phyloP scores from a whole-genome alignment of 2,329 filamentous ascomycete species.

The Spiromastix sp. region DNA sequence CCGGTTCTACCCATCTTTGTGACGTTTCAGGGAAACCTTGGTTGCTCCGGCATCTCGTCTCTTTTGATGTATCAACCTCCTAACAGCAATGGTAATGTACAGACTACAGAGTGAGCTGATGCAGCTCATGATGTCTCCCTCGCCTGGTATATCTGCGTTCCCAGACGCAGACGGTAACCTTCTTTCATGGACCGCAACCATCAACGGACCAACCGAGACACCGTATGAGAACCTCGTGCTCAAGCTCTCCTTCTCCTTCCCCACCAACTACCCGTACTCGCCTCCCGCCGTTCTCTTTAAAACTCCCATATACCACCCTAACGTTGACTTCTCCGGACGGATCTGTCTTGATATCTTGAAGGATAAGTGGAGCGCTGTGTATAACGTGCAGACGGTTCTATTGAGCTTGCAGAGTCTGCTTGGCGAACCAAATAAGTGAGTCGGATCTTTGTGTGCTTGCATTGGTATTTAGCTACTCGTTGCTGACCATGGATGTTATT shows the following conservation, averaged over 20 bases:
- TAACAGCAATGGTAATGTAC: conserved; percentile 6
- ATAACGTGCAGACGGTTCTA: conserved; percentile 90
- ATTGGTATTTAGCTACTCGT: conserved; percentile 9
- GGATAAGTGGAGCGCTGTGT: conserved; percentile 97
- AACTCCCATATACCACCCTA: conserved; percentile 98
- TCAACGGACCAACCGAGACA: conserved; percentile 81
- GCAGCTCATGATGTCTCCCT: conserved; percentile 93
- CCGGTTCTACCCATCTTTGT: neutral
- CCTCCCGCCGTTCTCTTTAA: conserved; percentile 91
- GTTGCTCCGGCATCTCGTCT: neutral
- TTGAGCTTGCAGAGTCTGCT: conserved; percentile 89
- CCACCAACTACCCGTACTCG: conserved; percentile 83
- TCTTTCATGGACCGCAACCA: conserved; percentile 86
- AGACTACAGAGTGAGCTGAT: conserved; percentile 96
- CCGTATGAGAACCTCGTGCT: conserved; percentile 81
- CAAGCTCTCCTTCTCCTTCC: conserved; percentile 88
- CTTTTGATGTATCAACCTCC: neutral
- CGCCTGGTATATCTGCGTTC: conserved; percentile 90
- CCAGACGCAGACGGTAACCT: conserved; percentile 83
- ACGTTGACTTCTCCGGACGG: conserved; percentile 91
- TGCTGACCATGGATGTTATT: conserved; percentile 6
- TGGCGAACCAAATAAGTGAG: conserved; percentile 96
- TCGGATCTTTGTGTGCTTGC: conserved; percentile 11
- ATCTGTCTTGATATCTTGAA: conserved; percentile 98
- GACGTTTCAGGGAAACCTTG: neutral